A percentile compares a stretch with the other conserved stretches of the same genome.
Evolutionary conservation across 805 yeast genomes (phyloP).

Genomic region (Metschnikowia chrysomelidarum): DNA sequence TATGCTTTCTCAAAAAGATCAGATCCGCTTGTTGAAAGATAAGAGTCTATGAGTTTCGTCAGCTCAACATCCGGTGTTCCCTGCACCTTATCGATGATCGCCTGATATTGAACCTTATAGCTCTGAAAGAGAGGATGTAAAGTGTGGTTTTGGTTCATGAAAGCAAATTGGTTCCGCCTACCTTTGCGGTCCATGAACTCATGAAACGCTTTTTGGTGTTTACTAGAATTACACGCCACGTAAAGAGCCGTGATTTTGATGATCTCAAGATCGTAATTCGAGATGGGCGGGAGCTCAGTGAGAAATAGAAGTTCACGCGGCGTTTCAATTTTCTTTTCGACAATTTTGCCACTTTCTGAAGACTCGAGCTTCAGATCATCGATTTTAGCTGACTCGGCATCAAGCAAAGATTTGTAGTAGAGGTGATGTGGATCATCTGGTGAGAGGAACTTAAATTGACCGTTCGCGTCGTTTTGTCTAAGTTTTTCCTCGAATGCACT

Average conservation of each 20-base stretch:
- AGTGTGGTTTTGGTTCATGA: slow-evolving; percentile 59
- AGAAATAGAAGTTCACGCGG: slow-evolving; percentile 25
- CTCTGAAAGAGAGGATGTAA: slow-evolving; percentile 49
- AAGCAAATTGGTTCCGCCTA: slow-evolving; percentile 61
- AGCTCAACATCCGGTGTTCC: slow-evolving; percentile 9
- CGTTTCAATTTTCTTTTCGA: slow-evolving; percentile 2
- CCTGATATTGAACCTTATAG: slow-evolving; percentile 56
- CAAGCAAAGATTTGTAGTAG: slow-evolving; percentile 53
- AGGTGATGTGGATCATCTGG: slow-evolving; percentile 52
- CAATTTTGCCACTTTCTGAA: neutral
- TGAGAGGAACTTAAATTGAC: slow-evolving; percentile 63
- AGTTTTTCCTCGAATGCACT: slow-evolving; percentile 59
- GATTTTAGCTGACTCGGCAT: neutral
- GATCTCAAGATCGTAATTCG: slow-evolving; percentile 63
- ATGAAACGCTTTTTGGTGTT: slow-evolving; percentile 31
- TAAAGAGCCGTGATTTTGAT: slow-evolving; percentile 71
- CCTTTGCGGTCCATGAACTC: slow-evolving; percentile 37
- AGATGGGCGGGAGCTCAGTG: slow-evolving; percentile 39
- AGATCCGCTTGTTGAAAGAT: slow-evolving; percentile 22
- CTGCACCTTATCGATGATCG: slow-evolving; percentile 19
- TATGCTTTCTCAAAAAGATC: slow-evolving; percentile 47
- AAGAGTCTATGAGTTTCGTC: slow-evolving; percentile 8
- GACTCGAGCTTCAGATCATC: too few species aligned
- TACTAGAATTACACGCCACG: slow-evolving; percentile 58
- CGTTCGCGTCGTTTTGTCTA: slow-evolving; percentile 43